A percentile compares a stretch with the other conserved stretches of the same genome.
phyloP scores from a whole-genome alignment of 169 alveolate species.

The Cryptosporidium baileyi region DNA sequence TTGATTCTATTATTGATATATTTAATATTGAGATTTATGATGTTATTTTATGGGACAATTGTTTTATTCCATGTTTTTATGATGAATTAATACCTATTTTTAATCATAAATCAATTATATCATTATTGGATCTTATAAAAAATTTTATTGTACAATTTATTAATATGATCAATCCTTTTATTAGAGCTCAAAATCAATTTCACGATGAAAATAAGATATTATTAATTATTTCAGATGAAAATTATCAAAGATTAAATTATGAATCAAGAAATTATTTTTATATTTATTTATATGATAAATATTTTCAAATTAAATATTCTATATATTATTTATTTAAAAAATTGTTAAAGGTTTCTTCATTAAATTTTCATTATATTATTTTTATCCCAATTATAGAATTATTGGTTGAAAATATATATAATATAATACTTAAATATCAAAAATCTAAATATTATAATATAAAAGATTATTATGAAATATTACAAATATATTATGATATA shows the following conservation, averaged over 20 bases:
- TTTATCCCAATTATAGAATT: not conserved
- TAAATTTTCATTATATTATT: not conserved
- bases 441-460: not conserved
- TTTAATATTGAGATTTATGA: not conserved
- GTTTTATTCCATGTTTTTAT: conserved; percentile 11
- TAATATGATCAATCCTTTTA: not conserved
- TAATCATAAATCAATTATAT: not conserved
- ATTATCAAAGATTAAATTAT: not conserved
- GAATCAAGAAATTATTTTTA: not conserved
- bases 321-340: not conserved
- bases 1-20: not conserved
- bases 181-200: not conserved
- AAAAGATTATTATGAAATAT: not conserved
- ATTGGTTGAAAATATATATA: not conserved
- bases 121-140: not conserved
- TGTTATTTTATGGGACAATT: conserved; percentile 26
- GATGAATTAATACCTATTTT: not conserved
- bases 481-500: not conserved
- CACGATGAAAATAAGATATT: not conserved
- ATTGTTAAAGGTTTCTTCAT: not conserved
- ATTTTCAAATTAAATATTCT: not conserved
- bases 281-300: not conserved
- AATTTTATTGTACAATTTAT: not conserved
- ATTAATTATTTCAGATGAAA: not conserved
- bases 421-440: not conserved